phyloP scores from a whole-genome alignment of 306 rosid species.

The Prosopis cineraria region DNA sequence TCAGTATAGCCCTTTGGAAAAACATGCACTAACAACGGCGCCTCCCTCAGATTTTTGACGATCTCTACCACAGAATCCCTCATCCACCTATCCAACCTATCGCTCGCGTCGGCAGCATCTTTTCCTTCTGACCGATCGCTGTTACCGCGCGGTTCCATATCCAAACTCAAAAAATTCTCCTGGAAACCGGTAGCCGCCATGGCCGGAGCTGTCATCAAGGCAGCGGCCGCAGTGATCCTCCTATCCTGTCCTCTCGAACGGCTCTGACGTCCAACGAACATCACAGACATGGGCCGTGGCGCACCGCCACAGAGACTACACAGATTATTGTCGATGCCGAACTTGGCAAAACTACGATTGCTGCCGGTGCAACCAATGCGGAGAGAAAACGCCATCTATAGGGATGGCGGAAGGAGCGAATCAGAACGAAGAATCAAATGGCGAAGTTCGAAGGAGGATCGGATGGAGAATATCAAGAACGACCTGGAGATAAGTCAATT shows the following conservation, averaged over 20 bases:
- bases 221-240: neutral
- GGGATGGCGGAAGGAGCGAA: neutral
- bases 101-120: conserved; percentile 35
- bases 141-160: conserved; percentile 17
- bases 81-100: conserved; percentile 74
- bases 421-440: conserved; percentile 2
- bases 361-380: conserved; percentile 44
- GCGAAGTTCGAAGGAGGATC: neutral
- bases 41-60: conserved; percentile 63
- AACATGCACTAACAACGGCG: conserved; percentile 68
- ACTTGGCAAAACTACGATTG: neutral
- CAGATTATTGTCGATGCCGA: conserved; percentile 25
- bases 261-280: conserved; percentile 16
- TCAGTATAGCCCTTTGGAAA: conserved; percentile 20
- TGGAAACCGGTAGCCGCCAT: neutral
- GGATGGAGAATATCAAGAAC: neutral
- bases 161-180: neutral
- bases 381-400: conserved; percentile 49
- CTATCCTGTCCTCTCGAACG: conserved; percentile 16
- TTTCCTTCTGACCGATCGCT: neutral
- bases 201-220: neutral
- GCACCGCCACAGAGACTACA: neutral
- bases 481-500: neutral
- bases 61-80: conserved; percentile 70
- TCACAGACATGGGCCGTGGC: neutral